These are phyloP conservation scores for Bruguiera sexangula DNA, from an alignment of 345 rosid genomes.

Conservation along the genomic window DNA sequence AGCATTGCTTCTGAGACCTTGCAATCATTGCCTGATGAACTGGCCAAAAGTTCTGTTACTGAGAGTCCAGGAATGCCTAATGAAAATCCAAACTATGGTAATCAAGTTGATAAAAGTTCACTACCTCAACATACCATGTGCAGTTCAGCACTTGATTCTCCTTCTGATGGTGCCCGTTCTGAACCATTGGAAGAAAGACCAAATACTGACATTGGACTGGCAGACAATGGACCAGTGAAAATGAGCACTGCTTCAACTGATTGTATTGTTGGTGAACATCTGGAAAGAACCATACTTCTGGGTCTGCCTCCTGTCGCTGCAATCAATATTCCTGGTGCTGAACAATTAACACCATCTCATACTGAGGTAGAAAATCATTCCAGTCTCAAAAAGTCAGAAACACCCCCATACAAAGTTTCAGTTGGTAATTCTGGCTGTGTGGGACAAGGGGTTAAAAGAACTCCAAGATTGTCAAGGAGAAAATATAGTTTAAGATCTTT, in stretches of 20 bases:
- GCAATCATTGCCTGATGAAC: constrained; percentile 8
- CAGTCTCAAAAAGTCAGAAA: constrained; percentile 6
- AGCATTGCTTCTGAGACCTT: constrained; percentile 16
- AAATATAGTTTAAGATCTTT: constrained; percentile 33
- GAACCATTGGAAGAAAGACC: constrained; percentile 20
- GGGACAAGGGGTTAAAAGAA: constrained; percentile 27
- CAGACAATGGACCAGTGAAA: constrained; percentile 3
- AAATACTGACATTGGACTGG: constrained; percentile 5
- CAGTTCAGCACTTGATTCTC: constrained; percentile 4
- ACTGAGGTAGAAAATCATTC: constrained; percentile 10
- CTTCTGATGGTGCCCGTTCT: constrained; percentile 2
- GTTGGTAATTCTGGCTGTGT: constrained; percentile 11
- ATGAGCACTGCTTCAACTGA: constrained; percentile 1
- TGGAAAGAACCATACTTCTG: constrained; percentile 7
- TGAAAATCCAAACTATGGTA: constrained; percentile 14
- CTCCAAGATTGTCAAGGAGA: constrained; percentile 35
- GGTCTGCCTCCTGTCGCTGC: constrained; percentile 17
- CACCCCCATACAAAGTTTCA: constrained; percentile 9
- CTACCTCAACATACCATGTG: constrained; percentile 17
- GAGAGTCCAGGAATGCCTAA: constrained; percentile 14
- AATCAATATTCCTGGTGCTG: constrained; percentile 14
- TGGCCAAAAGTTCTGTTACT: background rate
- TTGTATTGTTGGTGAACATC: constrained; percentile 7
- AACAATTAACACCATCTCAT: constrained; percentile 12
- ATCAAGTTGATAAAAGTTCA: constrained; percentile 18